These are phyloP conservation scores for Nakazawaea pomicola DNA, from an alignment of 805 yeast genomes.

Conservation along the genomic window DNA sequence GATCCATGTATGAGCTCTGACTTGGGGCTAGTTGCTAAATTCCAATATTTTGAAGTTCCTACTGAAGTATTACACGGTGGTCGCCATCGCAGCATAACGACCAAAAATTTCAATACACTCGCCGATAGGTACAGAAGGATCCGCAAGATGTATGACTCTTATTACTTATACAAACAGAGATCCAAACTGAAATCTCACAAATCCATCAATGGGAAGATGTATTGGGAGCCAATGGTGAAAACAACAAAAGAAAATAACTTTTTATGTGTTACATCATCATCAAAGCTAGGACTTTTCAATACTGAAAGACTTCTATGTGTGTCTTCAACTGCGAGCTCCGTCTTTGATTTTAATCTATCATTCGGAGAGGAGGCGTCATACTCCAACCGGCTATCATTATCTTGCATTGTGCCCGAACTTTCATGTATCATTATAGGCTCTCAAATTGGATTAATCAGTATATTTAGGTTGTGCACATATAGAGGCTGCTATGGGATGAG, in stretches of 20 bases:
- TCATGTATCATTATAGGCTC: conserved; percentile 36
- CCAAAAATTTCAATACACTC: conserved; percentile 16
- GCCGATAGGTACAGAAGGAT: conserved; percentile 24
- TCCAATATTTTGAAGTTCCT: conserved; percentile 24
- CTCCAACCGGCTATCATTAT: conserved; percentile 25
- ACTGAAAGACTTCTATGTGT: conserved; percentile 42
- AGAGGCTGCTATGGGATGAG: conserved; percentile 37
- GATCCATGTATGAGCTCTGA: conserved; percentile 37
- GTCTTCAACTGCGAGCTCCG: conserved; percentile 34
- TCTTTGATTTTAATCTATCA: conserved; percentile 35
- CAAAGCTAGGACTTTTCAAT: conserved; percentile 39
- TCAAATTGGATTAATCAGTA: conserved; percentile 37
- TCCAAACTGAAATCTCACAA: conserved; percentile 15
- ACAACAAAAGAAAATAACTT: conserved; percentile 25
- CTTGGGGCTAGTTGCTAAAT: conserved; percentile 31
- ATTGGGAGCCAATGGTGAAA: conserved; percentile 23
- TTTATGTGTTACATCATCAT: conserved; percentile 39
- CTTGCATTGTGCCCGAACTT: conserved; percentile 32
- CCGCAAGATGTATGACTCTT: conserved; percentile 24
- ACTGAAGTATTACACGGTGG: conserved; percentile 16
- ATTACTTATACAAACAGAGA: conserved; percentile 21
- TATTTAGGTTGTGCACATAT: conserved; percentile 36
- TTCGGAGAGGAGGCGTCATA: conserved; percentile 28
- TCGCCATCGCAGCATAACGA: background rate
- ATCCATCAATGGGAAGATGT: conserved; percentile 23